These are phyloP conservation scores for Leccinellum albellum DNA, from an alignment of 768 basidiomycete genomes.

Conservation along the genomic window DNA sequence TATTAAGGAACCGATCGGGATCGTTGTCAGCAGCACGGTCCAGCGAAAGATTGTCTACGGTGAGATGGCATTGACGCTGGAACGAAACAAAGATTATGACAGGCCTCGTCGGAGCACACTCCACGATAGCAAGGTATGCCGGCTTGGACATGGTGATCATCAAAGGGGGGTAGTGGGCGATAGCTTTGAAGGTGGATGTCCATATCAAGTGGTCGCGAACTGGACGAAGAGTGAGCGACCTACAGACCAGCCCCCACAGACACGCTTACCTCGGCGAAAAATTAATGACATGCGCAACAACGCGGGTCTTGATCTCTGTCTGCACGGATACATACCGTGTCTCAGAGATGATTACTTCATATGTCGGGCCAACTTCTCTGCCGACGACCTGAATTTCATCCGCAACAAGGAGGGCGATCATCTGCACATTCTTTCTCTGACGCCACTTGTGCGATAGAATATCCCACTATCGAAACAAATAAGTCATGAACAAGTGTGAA, in stretches of 20 bases:
- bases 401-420: conserved; percentile 86
- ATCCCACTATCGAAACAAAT: conserved; percentile 71
- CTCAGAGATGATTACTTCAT: conserved; percentile 94
- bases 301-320: conserved; percentile 87
- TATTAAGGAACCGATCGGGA: conserved; percentile 83
- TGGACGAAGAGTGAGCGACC: conserved; percentile 27
- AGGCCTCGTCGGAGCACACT: conserved; percentile 81
- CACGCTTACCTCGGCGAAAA: conserved; percentile 80
- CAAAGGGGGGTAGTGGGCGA: conserved; percentile 94
- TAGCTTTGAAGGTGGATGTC: conserved; percentile 93
- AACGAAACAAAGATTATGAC: conserved; percentile 93
- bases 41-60: conserved; percentile 84
- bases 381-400: conserved; percentile 96
- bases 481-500: background rate
- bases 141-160: conserved; percentile 99
- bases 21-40: conserved; percentile 89
- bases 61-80: conserved; percentile 88
- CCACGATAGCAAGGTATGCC: conserved; percentile 87
- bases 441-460: conserved; percentile 92
- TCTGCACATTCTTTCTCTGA: conserved; percentile 94
- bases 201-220: conserved; percentile 95
- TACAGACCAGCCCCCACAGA: too few species aligned
- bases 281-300: conserved; percentile 98
- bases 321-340: conserved; percentile 97
- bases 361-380: conserved; percentile 92